Conservation (phyloP, 2,329 filamentous ascomycete species). For the Aureobasidium lini region DNA sequence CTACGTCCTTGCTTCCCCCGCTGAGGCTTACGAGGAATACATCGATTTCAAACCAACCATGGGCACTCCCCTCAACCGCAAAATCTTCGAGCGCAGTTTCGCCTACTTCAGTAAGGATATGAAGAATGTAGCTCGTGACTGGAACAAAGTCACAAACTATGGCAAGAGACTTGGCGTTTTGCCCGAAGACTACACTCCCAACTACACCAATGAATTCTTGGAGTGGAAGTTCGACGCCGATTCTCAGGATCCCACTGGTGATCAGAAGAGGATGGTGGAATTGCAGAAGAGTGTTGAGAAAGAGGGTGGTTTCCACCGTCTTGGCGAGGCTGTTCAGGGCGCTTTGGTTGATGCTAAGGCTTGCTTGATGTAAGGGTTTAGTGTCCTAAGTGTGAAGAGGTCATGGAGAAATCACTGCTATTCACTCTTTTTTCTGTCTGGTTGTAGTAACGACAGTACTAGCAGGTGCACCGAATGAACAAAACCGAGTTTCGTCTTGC, state of each 20-base stretch:
- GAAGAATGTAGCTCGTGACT: conserved; percentile 68
- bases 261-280: conserved; percentile 66
- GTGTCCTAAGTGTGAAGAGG: background rate
- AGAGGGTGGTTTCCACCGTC: conserved; percentile 52
- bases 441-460: background rate
- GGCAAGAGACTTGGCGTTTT: conserved; percentile 66
- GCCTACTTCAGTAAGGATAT: conserved; percentile 69
- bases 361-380: background rate
- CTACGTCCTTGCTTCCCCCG: conserved; percentile 58
- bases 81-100: conserved; percentile 73
- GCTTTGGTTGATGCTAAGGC: background rate
- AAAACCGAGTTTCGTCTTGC: background rate
- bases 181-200: conserved; percentile 55
- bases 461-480: background rate
- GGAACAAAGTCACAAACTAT: conserved; percentile 70
- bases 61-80: conserved; percentile 60
- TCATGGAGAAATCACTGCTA: background rate
- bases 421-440: background rate
- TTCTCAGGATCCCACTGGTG: conserved; percentile 58
- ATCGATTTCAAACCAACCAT: conserved; percentile 65
- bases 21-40: conserved; percentile 59
- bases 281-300: conserved; percentile 60
- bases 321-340: background rate
- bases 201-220: conserved; percentile 68
- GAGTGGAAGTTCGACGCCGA: conserved; percentile 59